Percentiles rank a stretch among this genome's conserved stretches.
Evolutionary conservation across 2,329 filamentous ascomycete species (phyloP).

Genomic region (Fusarium multiceps): DNA sequence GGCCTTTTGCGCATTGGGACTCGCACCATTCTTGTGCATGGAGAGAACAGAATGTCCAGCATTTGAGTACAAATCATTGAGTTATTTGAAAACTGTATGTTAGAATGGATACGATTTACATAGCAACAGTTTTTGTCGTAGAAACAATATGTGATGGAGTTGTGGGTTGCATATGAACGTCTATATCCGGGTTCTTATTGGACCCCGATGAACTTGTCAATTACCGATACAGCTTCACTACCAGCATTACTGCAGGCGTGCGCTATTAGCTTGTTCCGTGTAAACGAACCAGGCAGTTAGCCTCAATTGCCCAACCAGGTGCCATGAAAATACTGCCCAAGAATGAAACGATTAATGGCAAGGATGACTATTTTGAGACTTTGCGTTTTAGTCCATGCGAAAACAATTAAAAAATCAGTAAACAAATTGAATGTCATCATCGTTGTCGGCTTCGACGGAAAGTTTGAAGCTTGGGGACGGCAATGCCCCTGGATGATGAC

Average conservation of each 20-base stretch:
- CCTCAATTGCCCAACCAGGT: background rate
- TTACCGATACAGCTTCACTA: background rate
- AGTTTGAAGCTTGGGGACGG: slow-evolving; percentile 26
- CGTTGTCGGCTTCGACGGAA: slow-evolving; percentile 30
- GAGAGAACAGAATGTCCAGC: background rate
- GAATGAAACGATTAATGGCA: background rate
- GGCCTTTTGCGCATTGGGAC: slow-evolving; percentile 5
- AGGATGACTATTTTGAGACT: background rate
- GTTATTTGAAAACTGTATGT: too few species aligned
- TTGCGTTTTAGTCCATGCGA: background rate
- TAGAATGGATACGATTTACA: background rate
- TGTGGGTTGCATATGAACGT: background rate
- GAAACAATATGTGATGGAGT: background rate
- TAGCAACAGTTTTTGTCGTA: background rate
- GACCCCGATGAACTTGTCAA: background rate
- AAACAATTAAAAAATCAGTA: background rate
- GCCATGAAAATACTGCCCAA: background rate
- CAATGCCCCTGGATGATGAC: slow-evolving; percentile 40
- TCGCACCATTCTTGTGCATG: slow-evolving; percentile 4
- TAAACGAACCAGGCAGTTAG: slow-evolving; percentile 1
- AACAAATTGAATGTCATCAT: slow-evolving; percentile 34
- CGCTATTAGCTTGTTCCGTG: slow-evolving; percentile 20
- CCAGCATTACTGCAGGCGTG: slow-evolving; percentile 3
- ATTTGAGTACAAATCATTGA: background rate
- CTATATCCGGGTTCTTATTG: background rate